Conservation (phyloP, 2,329 filamentous ascomycete genomes). For the Arthrobotrys entomopaga region DNA sequence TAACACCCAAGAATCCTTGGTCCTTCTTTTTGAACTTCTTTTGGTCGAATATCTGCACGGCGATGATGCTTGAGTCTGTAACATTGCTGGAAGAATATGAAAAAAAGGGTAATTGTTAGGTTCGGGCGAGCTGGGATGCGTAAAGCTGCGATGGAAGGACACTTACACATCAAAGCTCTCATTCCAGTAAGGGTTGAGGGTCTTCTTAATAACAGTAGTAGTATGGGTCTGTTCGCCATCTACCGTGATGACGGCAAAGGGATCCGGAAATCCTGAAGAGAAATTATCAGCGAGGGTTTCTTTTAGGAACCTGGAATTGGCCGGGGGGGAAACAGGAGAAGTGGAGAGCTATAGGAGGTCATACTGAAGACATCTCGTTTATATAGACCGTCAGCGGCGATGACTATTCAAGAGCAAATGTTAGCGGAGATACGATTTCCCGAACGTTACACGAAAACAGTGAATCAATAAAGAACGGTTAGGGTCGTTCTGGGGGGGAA, state of each 20-base stretch:
- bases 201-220: constrained; percentile 96
- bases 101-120: constrained; percentile 18
- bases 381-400: constrained; percentile 97
- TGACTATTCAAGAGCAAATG: constrained; percentile 71
- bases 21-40: constrained; percentile 99
- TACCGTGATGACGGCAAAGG: constrained; percentile 95
- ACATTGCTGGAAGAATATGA: constrained; percentile 73
- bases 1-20: constrained; percentile 95
- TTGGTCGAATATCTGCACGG: constrained; percentile 98
- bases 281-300: constrained; percentile 4
- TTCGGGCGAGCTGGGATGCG: constrained; percentile 52
- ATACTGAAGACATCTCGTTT: constrained; percentile 99
- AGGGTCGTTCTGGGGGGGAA: constrained; percentile 3
- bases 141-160: not conserved
- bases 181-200: constrained; percentile 99
- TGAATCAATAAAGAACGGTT: not conserved
- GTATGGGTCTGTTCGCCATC: constrained; percentile 98
- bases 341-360: constrained; percentile 60
- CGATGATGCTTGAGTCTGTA: constrained; percentile 94
- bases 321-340: constrained; percentile 59
- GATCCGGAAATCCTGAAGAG: constrained; percentile 86
- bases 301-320: constrained; percentile 32
- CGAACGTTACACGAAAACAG: constrained; percentile 12
- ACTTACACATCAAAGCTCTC: constrained; percentile 95
- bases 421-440: constrained; percentile 6